Conservation (phyloP, 768 basidiomycete genomes). For the Xerocomellus chrysenteron region DNA sequence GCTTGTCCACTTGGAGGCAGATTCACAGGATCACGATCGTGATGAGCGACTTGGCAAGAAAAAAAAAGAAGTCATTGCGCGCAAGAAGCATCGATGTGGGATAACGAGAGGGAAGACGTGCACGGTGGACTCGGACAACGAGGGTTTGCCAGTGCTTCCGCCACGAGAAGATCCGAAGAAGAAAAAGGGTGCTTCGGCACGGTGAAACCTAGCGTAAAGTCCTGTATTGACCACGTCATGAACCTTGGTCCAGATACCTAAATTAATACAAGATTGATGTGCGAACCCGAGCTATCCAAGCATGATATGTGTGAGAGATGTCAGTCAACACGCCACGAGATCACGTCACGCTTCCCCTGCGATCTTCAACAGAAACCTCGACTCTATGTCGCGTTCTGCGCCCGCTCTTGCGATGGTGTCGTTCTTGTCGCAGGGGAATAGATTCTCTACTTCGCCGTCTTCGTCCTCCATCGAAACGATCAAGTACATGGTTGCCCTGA, state of each 20-base stretch:
- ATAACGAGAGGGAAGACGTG: background rate
- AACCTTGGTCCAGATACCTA: background rate
- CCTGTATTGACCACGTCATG: background rate
- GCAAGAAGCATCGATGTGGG: background rate
- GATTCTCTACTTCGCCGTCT: slow-evolving; percentile 24
- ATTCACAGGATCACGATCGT: slow-evolving; percentile 8
- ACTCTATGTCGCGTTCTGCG: slow-evolving; percentile 22
- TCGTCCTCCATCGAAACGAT: slow-evolving; percentile 27
- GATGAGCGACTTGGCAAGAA: background rate
- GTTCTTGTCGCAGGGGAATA: slow-evolving; percentile 30
- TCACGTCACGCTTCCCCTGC: slow-evolving; percentile 19
- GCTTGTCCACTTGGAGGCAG: background rate
- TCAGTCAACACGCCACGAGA: background rate
- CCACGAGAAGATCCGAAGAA: background rate
- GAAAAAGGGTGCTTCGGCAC: background rate
- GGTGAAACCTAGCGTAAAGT: background rate
- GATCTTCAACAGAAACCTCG: slow-evolving; percentile 26
- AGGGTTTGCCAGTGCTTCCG: background rate
- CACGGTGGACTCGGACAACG: background rate
- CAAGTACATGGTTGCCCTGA: slow-evolving; percentile 26
- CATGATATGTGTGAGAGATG: background rate
- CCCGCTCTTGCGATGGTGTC: slow-evolving; percentile 29
- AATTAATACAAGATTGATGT: background rate
- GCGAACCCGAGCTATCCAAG: background rate
- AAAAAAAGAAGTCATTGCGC: background rate